phyloP scores from a whole-genome alignment of 106 monocot genomes.

The Dioscorea zingiberensis region DNA sequence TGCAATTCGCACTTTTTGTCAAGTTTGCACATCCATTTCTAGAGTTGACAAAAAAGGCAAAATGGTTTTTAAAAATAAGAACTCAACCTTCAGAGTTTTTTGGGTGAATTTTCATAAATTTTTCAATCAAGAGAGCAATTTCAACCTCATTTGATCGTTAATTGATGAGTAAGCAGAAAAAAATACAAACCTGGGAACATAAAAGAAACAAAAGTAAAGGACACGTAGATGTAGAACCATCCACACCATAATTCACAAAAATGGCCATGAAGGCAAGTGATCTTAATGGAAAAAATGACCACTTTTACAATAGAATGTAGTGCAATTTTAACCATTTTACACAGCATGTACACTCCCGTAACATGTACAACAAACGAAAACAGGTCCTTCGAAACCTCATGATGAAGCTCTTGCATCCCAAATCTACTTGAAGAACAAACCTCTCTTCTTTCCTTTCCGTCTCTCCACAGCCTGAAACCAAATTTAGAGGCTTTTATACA shows the following conservation, averaged over 20 bases:
- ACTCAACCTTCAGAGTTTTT: no score
- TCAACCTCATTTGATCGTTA: not conserved
- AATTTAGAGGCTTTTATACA: not conserved
- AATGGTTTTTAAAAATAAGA: no score
- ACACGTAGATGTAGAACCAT: no score
- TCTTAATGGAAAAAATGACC: not conserved
- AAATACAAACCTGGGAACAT: not conserved
- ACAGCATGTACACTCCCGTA: not conserved
- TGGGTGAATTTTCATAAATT: no score
- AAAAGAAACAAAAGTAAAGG: no score
- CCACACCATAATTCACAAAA: not conserved
- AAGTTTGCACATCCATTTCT: no score
- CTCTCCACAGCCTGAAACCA: slow-evolving; percentile 49
- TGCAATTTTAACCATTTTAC: no score
- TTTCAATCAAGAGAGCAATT: not conserved
- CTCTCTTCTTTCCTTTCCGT: slow-evolving; percentile 36
- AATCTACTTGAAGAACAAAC: slow-evolving; percentile 46
- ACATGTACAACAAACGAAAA: not conserved
- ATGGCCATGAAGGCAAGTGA: not conserved
- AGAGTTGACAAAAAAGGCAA: no score
- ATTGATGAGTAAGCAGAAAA: not conserved
- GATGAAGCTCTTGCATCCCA: not conserved
- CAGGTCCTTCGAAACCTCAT: not conserved
- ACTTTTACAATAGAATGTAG: not conserved
- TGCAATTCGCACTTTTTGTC: no score